A percentile compares a stretch with the other conserved stretches of the same genome.
Conservation (phyloP, 352 stramenopile genomes). For the Globisporangium barbulae region DNA sequence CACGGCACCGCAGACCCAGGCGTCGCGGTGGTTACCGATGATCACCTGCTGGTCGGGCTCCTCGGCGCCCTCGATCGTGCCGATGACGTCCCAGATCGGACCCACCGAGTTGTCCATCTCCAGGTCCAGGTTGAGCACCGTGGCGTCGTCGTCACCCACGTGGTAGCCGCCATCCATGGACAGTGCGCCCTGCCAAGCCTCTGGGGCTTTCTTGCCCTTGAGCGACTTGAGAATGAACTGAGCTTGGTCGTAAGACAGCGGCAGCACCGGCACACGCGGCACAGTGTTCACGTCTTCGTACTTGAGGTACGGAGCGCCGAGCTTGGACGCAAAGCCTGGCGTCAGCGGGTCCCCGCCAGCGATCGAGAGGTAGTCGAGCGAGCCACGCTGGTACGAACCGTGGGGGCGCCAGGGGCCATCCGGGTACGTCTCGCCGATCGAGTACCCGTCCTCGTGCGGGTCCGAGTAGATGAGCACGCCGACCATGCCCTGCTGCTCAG, state of each 20-base stretch:
- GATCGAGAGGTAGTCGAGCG: conserved; percentile 78
- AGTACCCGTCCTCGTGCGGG: conserved; percentile 80
- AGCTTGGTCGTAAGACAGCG: conserved; percentile 83
- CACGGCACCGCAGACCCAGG: conserved; percentile 87
- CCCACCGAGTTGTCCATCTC: conserved; percentile 74
- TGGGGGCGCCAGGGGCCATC: conserved; percentile 76
- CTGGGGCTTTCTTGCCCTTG: conserved; percentile 47
- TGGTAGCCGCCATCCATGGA: conserved; percentile 60
- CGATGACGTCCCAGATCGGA: conserved; percentile 88
- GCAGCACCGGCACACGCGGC: conserved; percentile 60
- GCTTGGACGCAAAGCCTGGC: conserved; percentile 43
- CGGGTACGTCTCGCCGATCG: conserved; percentile 62
- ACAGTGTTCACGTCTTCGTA: conserved; percentile 53
- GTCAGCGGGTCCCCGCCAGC: conserved; percentile 67
- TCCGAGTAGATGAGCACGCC: conserved; percentile 90
- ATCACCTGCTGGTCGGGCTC: conserved; percentile 71
- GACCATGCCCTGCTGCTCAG: conserved; percentile 67
- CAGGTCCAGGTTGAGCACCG: conserved; percentile 59
- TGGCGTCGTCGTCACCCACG: conserved; percentile 66
- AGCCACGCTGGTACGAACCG: conserved; percentile 83
- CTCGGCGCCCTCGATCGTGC: conserved; percentile 58
- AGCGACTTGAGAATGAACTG: conserved; percentile 68
- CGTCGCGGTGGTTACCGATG: conserved; percentile 91
- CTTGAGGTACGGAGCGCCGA: conserved; percentile 33
- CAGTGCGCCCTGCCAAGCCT: conserved; percentile 61